phyloP scores from a whole-genome alignment of 352 stramenopile species.

The Aphanomyces cochlioides region DNA sequence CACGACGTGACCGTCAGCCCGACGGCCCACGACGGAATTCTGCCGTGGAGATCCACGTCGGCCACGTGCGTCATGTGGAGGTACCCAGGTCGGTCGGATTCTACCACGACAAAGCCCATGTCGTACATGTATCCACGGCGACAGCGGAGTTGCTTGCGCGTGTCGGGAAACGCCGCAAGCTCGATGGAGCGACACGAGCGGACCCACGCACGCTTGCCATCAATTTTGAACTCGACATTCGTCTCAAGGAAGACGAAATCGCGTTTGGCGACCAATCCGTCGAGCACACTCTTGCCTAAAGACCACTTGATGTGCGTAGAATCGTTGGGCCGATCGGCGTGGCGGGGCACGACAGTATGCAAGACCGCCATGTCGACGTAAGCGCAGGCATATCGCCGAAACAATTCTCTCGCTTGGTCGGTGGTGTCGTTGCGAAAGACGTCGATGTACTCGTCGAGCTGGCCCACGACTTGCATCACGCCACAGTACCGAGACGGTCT shows the following conservation, averaged over 20 bases:
- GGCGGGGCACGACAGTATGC: not conserved
- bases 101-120: conserved; percentile 7
- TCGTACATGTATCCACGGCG: not conserved
- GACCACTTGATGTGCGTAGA: conserved; percentile 1
- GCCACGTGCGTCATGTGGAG: conserved; percentile 8
- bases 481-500: not conserved
- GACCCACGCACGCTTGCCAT: not conserved
- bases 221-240: not conserved
- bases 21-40: not conserved
- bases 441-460: not conserved
- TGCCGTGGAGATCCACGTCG: not conserved
- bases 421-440: not conserved
- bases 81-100: not conserved
- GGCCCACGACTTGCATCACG: not conserved
- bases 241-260: not conserved
- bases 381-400: not conserved
- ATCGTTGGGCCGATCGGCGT: not conserved
- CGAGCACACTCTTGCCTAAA: not conserved
- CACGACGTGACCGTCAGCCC: not conserved
- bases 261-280: not conserved
- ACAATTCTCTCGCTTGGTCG: not conserved
- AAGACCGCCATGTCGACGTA: not conserved
- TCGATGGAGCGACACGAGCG: not conserved
- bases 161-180: not conserved
- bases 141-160: not conserved